These are phyloP conservation scores for Leccinum fuscescens DNA, from an alignment of 1,284 basidiomycete species.

Conservation along the genomic window DNA sequence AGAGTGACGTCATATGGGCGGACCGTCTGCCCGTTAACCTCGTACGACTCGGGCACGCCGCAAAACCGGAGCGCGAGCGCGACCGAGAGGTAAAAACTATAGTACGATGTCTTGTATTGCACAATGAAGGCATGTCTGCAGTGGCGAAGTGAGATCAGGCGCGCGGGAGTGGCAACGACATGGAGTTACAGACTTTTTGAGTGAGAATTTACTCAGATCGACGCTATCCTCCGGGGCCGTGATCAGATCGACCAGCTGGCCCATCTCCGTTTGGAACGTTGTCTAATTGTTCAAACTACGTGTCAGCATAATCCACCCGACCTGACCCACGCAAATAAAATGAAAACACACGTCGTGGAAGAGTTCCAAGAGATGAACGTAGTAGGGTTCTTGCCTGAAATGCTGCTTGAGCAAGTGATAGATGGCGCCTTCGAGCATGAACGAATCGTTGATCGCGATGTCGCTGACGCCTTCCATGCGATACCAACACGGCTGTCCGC, in stretches of 20 bases:
- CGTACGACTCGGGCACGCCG: slow-evolving; percentile 61
- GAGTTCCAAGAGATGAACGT: slow-evolving; percentile 86
- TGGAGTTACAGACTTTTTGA: slow-evolving; percentile 60
- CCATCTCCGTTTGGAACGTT: slow-evolving; percentile 94
- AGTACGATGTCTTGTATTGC: slow-evolving; percentile 97
- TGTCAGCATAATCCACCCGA: neutral
- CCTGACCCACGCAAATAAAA: neutral
- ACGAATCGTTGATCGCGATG: slow-evolving; percentile 95
- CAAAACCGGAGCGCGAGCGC: slow-evolving; percentile 88
- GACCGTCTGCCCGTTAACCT: slow-evolving; percentile 34
- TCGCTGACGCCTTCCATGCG: slow-evolving; percentile 71
- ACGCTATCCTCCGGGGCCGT: slow-evolving; percentile 91
- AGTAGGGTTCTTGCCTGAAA: slow-evolving; percentile 82
- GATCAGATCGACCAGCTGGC: slow-evolving; percentile 93
- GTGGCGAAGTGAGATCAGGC: neutral
- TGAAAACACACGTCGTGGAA: slow-evolving; percentile 66
- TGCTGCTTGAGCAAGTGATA: slow-evolving; percentile 89
- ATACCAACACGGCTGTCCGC: slow-evolving; percentile 99
- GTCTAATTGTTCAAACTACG: slow-evolving; percentile 39
- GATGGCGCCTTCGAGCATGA: slow-evolving; percentile 95
- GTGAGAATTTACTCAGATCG: slow-evolving; percentile 85
- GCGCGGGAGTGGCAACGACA: neutral
- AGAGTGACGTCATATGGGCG: slow-evolving; percentile 78
- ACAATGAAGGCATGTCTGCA: slow-evolving; percentile 89
- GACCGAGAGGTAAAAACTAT: slow-evolving; percentile 98